These are phyloP conservation scores for Cytauxzoon felis DNA, from an alignment of 169 alveolate genomes.

Conservation along the genomic window DNA sequence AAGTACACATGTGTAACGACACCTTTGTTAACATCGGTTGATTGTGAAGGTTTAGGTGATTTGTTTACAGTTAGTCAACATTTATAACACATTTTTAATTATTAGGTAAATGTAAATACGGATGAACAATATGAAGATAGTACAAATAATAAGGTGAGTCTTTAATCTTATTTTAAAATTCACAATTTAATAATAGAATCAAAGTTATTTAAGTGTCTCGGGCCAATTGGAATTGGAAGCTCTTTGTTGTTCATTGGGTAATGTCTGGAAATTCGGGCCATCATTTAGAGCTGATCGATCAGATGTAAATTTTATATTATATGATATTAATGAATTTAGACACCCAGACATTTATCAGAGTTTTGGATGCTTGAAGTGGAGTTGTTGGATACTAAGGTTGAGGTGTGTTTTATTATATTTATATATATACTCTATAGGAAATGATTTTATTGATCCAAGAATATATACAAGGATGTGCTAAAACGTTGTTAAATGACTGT, in stretches of 20 bases:
- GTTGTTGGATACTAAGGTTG: constrained; percentile 31
- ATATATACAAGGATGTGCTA: constrained; percentile 46
- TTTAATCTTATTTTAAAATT: constrained; percentile 26
- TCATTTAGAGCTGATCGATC: constrained; percentile 99
- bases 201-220: constrained; percentile 94
- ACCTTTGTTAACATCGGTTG: constrained; percentile 97
- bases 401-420: constrained; percentile 77
- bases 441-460: constrained; percentile 55
- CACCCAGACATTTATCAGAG: constrained; percentile 95
- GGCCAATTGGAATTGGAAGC: constrained; percentile 96
- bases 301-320: constrained; percentile 61
- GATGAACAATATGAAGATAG: constrained; percentile 3
- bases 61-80: constrained; percentile 89
- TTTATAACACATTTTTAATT: constrained; percentile 56
- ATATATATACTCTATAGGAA: constrained; percentile 16
- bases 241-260: constrained; percentile 90
- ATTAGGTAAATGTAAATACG: constrained; percentile 2
- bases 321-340: constrained; percentile 75
- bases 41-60: constrained; percentile 99
- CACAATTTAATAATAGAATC: constrained; percentile 64
- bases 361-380: constrained; percentile 99
- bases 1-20: constrained; percentile 94
- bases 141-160: neutral
- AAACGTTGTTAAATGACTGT: constrained; percentile 48
- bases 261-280: constrained; percentile 96